Evolutionary conservation across 1,139 yeast species (phyloP).

Genomic region (Pneumocystis canis): DNA sequence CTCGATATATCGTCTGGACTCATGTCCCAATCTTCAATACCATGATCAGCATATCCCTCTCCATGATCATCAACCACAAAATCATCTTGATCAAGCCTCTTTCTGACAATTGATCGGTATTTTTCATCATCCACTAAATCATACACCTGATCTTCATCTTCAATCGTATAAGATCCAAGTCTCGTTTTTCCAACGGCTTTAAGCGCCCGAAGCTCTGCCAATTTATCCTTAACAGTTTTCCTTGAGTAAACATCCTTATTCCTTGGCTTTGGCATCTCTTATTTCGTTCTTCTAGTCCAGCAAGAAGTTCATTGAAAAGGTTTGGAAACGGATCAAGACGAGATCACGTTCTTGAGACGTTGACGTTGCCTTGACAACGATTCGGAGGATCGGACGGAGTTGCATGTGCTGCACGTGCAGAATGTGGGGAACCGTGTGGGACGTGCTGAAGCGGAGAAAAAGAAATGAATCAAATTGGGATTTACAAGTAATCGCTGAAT

Average conservation of each 20-base stretch:
- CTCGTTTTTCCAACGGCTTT: constrained; percentile 18
- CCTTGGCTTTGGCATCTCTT: background rate
- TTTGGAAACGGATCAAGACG: no score
- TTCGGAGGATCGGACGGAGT: no score
- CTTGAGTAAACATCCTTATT: background rate
- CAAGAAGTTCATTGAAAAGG: no score
- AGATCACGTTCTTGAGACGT: no score
- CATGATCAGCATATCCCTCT: constrained; percentile 79
- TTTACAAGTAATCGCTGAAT: no score
- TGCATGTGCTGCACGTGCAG: no score
- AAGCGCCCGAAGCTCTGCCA: constrained; percentile 16
- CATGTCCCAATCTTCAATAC: constrained; percentile 72
- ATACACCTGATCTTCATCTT: constrained; percentile 40
- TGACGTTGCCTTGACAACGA: no score
- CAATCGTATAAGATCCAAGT: constrained; percentile 19
- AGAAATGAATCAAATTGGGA: no score
- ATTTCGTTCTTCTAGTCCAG: background rate
- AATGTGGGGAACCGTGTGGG: no score
- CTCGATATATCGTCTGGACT: constrained; percentile 35
- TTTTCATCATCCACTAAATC: constrained; percentile 78
- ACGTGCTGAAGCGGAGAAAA: no score
- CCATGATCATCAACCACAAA: constrained; percentile 91
- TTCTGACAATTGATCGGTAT: constrained; percentile 60
- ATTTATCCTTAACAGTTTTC: background rate
- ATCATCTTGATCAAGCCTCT: constrained; percentile 73